Conservation (phyloP, 140 eudicot species). For the Stevia rebaudiana region DNA sequence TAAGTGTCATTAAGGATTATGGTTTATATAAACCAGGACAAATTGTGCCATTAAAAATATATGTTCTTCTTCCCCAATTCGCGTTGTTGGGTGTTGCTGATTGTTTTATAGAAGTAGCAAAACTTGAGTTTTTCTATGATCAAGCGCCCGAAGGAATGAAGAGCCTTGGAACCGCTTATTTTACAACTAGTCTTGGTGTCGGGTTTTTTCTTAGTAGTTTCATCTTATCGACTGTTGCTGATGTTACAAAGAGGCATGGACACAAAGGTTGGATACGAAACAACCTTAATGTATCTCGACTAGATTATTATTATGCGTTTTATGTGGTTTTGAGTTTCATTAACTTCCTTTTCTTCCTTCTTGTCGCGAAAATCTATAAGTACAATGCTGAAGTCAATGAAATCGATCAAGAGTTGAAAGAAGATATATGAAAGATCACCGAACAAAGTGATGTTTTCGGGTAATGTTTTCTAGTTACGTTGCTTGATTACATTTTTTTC, state of each 20-base stretch:
- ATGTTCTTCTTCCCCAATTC: conserved; percentile 59
- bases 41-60: conserved; percentile 52
- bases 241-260: conserved; percentile 44
- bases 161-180: conserved; percentile 61
- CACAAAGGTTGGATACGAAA: conserved; percentile 55
- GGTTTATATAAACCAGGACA: conserved; percentile 23
- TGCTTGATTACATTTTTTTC: too few relatives aligned
- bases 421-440: conserved; percentile 13
- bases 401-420: conserved; percentile 22
- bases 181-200: conserved; percentile 47
- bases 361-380: conserved; percentile 32
- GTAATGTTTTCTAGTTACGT: background rate
- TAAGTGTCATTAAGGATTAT: conserved; percentile 36
- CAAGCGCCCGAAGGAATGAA: conserved; percentile 79
- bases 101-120: conserved; percentile 52
- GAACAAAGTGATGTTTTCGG: conserved; percentile 18
- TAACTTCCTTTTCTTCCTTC: conserved; percentile 49
- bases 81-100: conserved; percentile 48
- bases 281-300: conserved; percentile 48
- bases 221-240: conserved; percentile 46
- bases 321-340: conserved; percentile 38
- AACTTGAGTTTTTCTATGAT: conserved; percentile 61
- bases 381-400: conserved; percentile 34
- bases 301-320: conserved; percentile 60
- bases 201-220: conserved; percentile 54